Base-by-base conservation (phyloP, 306 rosid species). In the Sicyos edulis region DNA sequence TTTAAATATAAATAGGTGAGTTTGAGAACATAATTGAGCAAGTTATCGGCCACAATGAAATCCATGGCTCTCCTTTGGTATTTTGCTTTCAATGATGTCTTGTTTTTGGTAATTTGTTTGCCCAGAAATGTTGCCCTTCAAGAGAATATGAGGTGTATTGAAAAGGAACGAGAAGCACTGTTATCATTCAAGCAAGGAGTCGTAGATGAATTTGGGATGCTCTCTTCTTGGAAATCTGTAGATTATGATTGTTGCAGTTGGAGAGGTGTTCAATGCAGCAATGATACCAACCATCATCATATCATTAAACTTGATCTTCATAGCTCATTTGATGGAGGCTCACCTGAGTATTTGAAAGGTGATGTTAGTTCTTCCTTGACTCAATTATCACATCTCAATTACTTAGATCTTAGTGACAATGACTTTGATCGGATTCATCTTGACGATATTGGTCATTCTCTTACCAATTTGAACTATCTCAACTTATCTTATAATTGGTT, bases 231-330 rank as follows among this genome's bases (percentile, higher is more conserved):
- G 69, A 24, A 32, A 26, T 1, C 8, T 1, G 15, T 32, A 20
- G 4, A 63, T 3, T 3, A 40, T 15, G 69, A 63, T 7, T 63
- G 69, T 40, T 63, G 69, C 51, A 37, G 37, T 37, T 63, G 69
- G 69, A 63, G 26, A 32, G 69, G 69, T 63, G 50, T 63, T 63
- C 11, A 37, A 8, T 63, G 69, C 26, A 63, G 2, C 69, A 32
- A 32, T 32, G 2, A 4, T 15, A 63, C 15, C 2, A 14, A 4
- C 6, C 24, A 4, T 15, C 22, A 34, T 8, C 69, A 63, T 34
- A 8, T 63, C 51, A 63, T n/a, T 63, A 1, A 2, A 8, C 24
- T 63, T 37, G 24, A 63, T 63, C 69, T 63, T 63, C 69, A 4
- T 37, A 51, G 26, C 51, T 63, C 69, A 37, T 0, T 32, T 32